These are phyloP conservation scores for Cyclostephanos invisitatus DNA, from an alignment of 108 stramenopile species.

Conservation along the genomic window DNA sequence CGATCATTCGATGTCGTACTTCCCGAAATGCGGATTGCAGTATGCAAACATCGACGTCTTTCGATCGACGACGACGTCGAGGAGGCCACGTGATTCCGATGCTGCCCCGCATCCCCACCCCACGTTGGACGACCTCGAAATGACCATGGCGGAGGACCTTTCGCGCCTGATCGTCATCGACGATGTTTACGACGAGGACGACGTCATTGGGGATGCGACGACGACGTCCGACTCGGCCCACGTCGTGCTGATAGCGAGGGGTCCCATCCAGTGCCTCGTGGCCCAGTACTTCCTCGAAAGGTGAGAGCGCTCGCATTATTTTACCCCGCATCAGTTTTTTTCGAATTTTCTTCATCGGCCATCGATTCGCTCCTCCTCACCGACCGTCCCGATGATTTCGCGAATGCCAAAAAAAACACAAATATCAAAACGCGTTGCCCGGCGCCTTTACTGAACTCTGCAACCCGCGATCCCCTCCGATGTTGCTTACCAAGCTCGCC, in stretches of 20 bases:
- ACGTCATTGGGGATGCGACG: neutral
- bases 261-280: slow-evolving; percentile 44
- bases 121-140: slow-evolving; percentile 15
- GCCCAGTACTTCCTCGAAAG: slow-evolving; percentile 52
- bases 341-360: no score
- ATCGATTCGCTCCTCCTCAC: no score
- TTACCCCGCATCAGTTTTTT: no score
- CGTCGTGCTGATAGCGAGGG: slow-evolving; percentile 31
- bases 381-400: no score
- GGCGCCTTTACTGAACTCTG: no score
- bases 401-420: neutral
- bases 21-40: slow-evolving; percentile 22
- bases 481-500: slow-evolving; percentile 12
- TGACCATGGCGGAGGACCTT: slow-evolving; percentile 21
- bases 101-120: neutral
- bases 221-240: slow-evolving; percentile 33
- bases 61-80: neutral
- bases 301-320: no score
- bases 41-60: slow-evolving; percentile 25
- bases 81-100: no score
- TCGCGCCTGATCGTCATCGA: no score
- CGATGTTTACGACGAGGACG: neutral
- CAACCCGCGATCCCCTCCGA: no score
- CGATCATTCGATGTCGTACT: slow-evolving; percentile 17
- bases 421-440: no score